A percentile compares a stretch with the other conserved stretches of the same genome.
Conservation (phyloP, 1,284 basidiomycete species). For the Cryptococcus wingfieldii region DNA sequence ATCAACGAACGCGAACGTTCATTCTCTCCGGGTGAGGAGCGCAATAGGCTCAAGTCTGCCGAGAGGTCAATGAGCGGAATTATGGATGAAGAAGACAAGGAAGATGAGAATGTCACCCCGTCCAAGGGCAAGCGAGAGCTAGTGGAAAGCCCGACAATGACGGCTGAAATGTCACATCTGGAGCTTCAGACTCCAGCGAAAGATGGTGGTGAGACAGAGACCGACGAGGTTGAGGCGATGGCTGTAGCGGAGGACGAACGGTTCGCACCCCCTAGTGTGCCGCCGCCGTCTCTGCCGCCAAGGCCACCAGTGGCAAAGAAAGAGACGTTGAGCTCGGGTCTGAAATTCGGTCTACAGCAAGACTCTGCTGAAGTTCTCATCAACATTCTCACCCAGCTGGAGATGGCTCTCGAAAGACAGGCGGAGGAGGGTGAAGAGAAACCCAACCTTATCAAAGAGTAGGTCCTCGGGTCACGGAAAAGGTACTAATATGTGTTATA, state of each 20-base stretch:
- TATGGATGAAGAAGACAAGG: conserved; percentile 2
- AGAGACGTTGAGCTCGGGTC: conserved; percentile 58
- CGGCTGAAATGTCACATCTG: conserved; percentile 18
- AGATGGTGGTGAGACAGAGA: conserved; percentile 3
- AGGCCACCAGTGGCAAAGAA: conserved; percentile 46
- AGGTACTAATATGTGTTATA: conserved; percentile 38
- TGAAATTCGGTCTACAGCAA: conserved; percentile 97
- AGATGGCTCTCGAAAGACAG: conserved; percentile 72
- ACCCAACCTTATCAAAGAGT: conserved; percentile 76
- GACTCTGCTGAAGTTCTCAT: conserved; percentile 99
- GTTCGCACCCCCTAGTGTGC: conserved; percentile 12
- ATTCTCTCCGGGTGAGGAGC: conserved; percentile 1
- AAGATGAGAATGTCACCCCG: not conserved
- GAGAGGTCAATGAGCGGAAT: not conserved
- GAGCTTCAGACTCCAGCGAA: conserved; percentile 19
- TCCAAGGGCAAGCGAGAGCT: not conserved
- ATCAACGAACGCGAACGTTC: not conserved
- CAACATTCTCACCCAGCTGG: conserved; percentile 98
- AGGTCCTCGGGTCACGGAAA: conserved; percentile 13
- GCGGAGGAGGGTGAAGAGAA: conserved; percentile 49
- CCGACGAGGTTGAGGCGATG: not conserved
- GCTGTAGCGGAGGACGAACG: conserved; percentile 5
- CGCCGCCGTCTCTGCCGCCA: conserved; percentile 58
- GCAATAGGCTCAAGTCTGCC: not conserved
- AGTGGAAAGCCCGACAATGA: conserved; percentile 10